A percentile compares a stretch with the other conserved stretches of the same genome.
These are phyloP conservation scores for Leishmania braziliensis DNA, from an alignment of 208 protist species.

Conservation along the genomic window DNA sequence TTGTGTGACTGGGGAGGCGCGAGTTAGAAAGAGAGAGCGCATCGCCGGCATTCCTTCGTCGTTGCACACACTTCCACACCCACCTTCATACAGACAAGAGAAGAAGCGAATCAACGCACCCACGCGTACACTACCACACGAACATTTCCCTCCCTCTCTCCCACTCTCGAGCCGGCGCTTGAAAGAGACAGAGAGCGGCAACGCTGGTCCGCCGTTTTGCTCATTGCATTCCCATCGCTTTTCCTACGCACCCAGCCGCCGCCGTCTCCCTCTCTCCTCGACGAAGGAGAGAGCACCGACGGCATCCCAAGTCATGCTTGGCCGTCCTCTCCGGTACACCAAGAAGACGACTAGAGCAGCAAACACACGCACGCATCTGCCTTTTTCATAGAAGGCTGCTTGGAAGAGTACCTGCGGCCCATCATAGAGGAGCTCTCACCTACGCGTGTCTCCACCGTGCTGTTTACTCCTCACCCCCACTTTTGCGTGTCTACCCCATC, in stretches of 20 bases:
- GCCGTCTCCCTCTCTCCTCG: background rate
- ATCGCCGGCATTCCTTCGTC: background rate
- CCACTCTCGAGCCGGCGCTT: background rate
- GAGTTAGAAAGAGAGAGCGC: background rate
- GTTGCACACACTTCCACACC: background rate
- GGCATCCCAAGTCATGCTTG: background rate
- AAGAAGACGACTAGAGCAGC: background rate
- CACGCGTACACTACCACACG: background rate
- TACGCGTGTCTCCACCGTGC: background rate
- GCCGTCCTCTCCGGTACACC: background rate
- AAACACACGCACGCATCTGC: background rate
- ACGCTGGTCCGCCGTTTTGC: background rate
- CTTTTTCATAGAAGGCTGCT: slow-evolving; percentile 5
- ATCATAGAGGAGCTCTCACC: background rate
- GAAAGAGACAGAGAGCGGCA: background rate
- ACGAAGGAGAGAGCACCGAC: background rate
- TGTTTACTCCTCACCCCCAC: background rate
- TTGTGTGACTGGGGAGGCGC: background rate
- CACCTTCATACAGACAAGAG: background rate
- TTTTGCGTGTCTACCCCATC: background rate
- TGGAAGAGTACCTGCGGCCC: background rate
- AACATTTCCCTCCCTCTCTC: background rate
- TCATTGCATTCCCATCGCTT: too few species aligned
- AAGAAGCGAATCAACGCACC: background rate
- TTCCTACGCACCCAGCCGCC: background rate